A percentile compares a stretch with the other conserved stretches of the same genome.
Evolutionary conservation across 306 rosid species (phyloP).

Genomic region (Pueraria montana): DNA sequence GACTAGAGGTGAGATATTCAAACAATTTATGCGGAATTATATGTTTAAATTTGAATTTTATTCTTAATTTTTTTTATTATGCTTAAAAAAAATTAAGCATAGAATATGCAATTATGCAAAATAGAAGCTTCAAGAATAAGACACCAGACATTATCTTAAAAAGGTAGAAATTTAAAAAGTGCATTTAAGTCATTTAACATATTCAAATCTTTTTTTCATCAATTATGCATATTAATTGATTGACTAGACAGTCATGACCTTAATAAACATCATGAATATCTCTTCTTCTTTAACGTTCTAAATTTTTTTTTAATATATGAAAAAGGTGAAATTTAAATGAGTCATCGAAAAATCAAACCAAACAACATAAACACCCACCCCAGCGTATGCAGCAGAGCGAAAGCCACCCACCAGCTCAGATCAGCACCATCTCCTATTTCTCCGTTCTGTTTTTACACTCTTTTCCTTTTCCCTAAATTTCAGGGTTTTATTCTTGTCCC

Average conservation of each 20-base stretch:
- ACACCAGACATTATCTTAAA: background rate
- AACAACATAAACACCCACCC: background rate
- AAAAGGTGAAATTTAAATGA: slow-evolving; percentile 30
- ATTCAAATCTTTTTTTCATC: background rate
- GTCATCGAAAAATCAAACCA: background rate
- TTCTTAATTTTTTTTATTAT: too few species aligned
- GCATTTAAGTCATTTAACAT: background rate
- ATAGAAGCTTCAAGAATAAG: background rate
- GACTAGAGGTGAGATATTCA: background rate
- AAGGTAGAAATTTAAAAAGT: slow-evolving; percentile 15
- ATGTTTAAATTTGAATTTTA: too few species aligned
- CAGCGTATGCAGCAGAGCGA: slow-evolving; percentile 35
- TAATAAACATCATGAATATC: slow-evolving; percentile 15
- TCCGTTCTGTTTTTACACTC: slow-evolving; percentile 19
- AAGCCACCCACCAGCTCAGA: slow-evolving; percentile 34
- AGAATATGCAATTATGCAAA: background rate
- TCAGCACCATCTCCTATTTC: slow-evolving; percentile 51
- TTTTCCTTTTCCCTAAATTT: slow-evolving; percentile 43
- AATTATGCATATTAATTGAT: background rate
- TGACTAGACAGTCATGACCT: too few species aligned
- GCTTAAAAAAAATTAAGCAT: too few species aligned
- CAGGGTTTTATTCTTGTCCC: slow-evolving; percentile 40
- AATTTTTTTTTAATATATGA: background rate
- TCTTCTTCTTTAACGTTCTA: slow-evolving; percentile 25
- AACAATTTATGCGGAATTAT: background rate